These are phyloP conservation scores for Pharus latifolius DNA, from an alignment of 176 grass and related monocot species.

Conservation along the genomic window DNA sequence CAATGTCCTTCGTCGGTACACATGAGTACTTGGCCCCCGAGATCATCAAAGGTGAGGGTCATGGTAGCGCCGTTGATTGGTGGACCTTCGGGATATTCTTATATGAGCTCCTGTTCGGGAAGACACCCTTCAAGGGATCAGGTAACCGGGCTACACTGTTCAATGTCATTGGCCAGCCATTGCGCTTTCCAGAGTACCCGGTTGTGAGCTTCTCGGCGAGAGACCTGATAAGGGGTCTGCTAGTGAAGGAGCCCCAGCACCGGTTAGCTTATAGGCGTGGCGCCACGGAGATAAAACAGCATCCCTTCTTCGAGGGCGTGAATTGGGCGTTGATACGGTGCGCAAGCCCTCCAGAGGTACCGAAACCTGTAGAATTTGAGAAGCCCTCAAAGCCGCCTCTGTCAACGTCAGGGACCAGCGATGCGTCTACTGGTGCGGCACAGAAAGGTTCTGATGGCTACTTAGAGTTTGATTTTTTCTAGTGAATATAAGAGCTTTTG, in stretches of 20 bases:
- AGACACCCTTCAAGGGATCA: constrained; percentile 55
- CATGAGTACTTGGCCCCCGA: constrained; percentile 56
- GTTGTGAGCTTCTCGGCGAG: constrained; percentile 39
- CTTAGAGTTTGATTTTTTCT: constrained; percentile 61
- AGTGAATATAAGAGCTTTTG: background rate
- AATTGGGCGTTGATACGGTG: constrained; percentile 56
- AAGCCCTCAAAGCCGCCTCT: background rate
- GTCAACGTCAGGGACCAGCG: background rate
- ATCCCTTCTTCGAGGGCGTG: constrained; percentile 49
- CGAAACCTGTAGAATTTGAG: constrained; percentile 35
- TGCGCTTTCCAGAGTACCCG: constrained; percentile 48
- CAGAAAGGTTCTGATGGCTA: constrained; percentile 39
- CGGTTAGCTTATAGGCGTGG: constrained; percentile 47
- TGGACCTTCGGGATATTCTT: constrained; percentile 60
- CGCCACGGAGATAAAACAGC: constrained; percentile 53
- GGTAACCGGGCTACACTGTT: constrained; percentile 51
- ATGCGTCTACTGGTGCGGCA: background rate
- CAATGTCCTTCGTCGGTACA: constrained; percentile 52
- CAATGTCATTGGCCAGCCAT: constrained; percentile 53
- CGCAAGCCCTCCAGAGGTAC: constrained; percentile 42
- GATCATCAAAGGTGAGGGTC: constrained; percentile 62
- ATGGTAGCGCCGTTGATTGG: constrained; percentile 57
- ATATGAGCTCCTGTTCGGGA: constrained; percentile 50
- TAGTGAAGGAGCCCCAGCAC: constrained; percentile 54
- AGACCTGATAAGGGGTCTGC: constrained; percentile 44